Percentiles rank a stretch among this genome's conserved stretches.
These are phyloP conservation scores for Barnettozyma botsteinii DNA, from an alignment of 805 yeast genomes.

Conservation along the genomic window DNA sequence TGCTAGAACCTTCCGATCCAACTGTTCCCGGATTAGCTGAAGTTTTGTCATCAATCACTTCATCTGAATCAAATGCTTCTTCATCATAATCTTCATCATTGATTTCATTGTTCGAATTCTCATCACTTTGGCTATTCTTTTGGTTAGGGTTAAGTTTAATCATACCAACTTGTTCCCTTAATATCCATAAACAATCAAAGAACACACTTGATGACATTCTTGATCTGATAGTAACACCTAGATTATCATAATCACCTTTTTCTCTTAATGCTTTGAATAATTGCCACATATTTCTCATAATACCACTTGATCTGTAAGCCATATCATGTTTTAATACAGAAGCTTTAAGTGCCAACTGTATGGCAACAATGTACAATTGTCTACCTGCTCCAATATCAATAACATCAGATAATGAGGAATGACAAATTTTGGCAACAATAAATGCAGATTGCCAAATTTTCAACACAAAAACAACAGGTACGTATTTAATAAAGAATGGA, in stretches of 20 bases:
- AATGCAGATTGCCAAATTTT: slow-evolving; percentile 91
- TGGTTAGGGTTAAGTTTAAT: slow-evolving; percentile 43
- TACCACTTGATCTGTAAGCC: slow-evolving; percentile 88
- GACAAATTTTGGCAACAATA: slow-evolving; percentile 70
- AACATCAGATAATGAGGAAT: slow-evolving; percentile 63
- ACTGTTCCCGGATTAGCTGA: slow-evolving; percentile 29
- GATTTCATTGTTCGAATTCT: slow-evolving; percentile 24
- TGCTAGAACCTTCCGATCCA: slow-evolving; percentile 32
- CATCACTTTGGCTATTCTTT: slow-evolving; percentile 12
- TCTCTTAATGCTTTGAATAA: slow-evolving; percentile 65
- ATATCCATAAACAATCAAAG: slow-evolving; percentile 81
- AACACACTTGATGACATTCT: slow-evolving; percentile 91
- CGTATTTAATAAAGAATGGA: slow-evolving; percentile 59
- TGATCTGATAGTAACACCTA: slow-evolving; percentile 57
- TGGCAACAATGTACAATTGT: slow-evolving; percentile 60
- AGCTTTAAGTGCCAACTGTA: slow-evolving; percentile 64
- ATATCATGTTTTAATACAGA: slow-evolving; percentile 88
- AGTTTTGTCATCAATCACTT: slow-evolving; percentile 3
- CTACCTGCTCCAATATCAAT: slow-evolving; percentile 71
- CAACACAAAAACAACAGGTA: slow-evolving; percentile 79
- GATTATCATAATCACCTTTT: slow-evolving; percentile 32
- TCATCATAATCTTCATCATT: slow-evolving; percentile 20
- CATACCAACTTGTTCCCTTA: slow-evolving; percentile 87
- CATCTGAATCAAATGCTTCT: slow-evolving; percentile 9
- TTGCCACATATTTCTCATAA: slow-evolving; percentile 93